Evolutionary conservation across 2,329 filamentous ascomycete species (phyloP), one percentile per base, ranked within the genome.

Genomic region (Scleromitrula shiraiana): DNA sequence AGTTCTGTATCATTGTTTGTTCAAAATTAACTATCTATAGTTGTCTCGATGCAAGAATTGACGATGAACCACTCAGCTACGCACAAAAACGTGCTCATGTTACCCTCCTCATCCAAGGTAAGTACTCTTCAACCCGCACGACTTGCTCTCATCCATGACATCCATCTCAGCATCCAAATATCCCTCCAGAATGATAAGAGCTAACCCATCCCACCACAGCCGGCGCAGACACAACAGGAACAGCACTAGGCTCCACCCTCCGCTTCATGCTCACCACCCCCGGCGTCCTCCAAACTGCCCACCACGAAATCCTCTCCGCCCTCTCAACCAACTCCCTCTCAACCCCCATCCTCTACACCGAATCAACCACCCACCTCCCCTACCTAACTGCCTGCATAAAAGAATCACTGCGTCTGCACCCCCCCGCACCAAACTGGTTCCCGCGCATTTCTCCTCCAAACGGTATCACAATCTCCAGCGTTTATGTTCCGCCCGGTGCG

Each of bases 211-310:
- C n/a, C n/a, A n/a, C n/a, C n/a, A n/a, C n/a, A 26, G 52, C 50
- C 5, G 50, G 52, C 10, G 52, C 52, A n/a, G 52, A 54, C 15
- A 54, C 52, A 26, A 54, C 52, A 14, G 50, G 23, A 14, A 53
- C 43, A 12, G 30, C 44, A 1, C 36, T 54, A 1, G 43, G 43
- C 2, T n/a, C 29, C 7, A 47, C 19, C 2, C 30, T 54, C 2
- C 38, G 46, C 2, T 52, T 41, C 3, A 14, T 52, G 30, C 14
- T 33, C 4, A 14, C 2, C 7, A 40, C 24, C 2, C 43, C 35
- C 1, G 35, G 27, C 4, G 23, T 14, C 7, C 14, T 22, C 1
- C 3, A 7, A 2, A 40, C 26, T 23, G 35, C 35, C 0, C 6
- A 20, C 2, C 10, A 30, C 1, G 17, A 46, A 24, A 46, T 46